phyloP scores from a whole-genome alignment of 2,329 filamentous ascomycete genomes.

The Herpotrichia juniperi region DNA sequence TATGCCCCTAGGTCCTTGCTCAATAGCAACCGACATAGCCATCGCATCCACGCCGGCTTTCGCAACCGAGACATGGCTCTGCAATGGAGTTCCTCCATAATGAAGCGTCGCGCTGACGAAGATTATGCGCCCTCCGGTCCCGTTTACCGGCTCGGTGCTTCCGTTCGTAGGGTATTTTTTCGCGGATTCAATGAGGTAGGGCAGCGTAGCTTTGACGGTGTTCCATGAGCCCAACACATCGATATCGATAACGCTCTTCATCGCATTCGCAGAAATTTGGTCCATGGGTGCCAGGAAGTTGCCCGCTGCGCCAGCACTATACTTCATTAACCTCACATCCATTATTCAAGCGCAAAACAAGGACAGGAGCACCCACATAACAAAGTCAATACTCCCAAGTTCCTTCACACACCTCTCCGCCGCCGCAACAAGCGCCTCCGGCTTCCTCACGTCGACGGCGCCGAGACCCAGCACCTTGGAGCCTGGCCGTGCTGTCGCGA shows the following conservation, averaged over 20 bases:
- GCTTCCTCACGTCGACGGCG: constrained; percentile 69
- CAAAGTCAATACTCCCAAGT: constrained; percentile 87
- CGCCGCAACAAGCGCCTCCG: constrained; percentile 71
- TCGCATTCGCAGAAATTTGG: constrained; percentile 83
- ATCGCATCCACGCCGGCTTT: constrained; percentile 92
- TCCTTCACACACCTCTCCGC: constrained; percentile 81
- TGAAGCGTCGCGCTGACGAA: constrained; percentile 92
- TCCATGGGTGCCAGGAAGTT: constrained; percentile 92
- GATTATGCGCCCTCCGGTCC: constrained; percentile 81
- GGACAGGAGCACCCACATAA: constrained; percentile 73
- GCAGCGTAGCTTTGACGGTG: constrained; percentile 89
- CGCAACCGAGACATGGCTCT: constrained; percentile 87
- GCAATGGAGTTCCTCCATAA: constrained; percentile 83
- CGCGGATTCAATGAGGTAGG: constrained; percentile 79
- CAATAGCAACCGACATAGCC: constrained; percentile 78
- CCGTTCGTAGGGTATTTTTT: constrained; percentile 65
- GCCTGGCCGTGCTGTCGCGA: constrained; percentile 77
- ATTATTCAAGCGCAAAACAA: constrained; percentile 12
- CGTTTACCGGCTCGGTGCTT: constrained; percentile 52
- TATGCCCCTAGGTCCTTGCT: constrained; percentile 86
- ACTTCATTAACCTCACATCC: constrained; percentile 15
- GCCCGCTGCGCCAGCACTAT: constrained; percentile 87
- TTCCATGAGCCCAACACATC: constrained; percentile 94
- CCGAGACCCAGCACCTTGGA: constrained; percentile 88
- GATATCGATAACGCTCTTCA: constrained; percentile 96